Percentiles rank a stretch among this genome's conserved stretches.
Conservation (phyloP, 1,284 basidiomycete genomes). For the Tylopilus sp. region DNA sequence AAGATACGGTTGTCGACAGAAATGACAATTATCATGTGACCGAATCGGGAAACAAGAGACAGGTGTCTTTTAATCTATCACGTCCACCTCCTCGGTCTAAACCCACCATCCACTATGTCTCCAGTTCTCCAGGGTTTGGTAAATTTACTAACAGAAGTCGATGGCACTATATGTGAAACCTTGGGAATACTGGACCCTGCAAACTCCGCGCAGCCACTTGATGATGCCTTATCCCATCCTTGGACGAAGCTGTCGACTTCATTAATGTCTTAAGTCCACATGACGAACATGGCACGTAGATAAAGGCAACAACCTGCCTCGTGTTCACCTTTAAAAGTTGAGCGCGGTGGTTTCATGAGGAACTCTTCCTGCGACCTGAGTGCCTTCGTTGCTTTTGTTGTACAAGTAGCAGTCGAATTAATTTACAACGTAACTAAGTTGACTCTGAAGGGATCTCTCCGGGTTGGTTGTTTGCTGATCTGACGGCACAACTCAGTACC, state of each 20-base stretch:
- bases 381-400: constrained; percentile 1
- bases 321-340: constrained; percentile 15
- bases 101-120: constrained; percentile 12
- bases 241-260: constrained; percentile 13
- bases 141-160: constrained; percentile 8
- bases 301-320: constrained; percentile 18
- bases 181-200: constrained; percentile 13
- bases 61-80: constrained; percentile 10
- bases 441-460: neutral
- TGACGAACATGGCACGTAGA: constrained; percentile 8
- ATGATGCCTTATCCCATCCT: constrained; percentile 13
- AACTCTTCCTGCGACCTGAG: constrained; percentile 9
- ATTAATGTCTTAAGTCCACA: constrained; percentile 13
- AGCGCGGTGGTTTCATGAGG: constrained; percentile 3
- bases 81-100: constrained; percentile 28
- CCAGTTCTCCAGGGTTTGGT: constrained; percentile 7
- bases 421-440: constrained; percentile 4
- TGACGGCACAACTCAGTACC: constrained; percentile 3
- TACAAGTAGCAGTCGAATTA: neutral
- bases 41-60: constrained; percentile 11
- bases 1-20: neutral
- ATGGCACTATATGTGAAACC: constrained; percentile 8
- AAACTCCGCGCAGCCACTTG: constrained; percentile 22
- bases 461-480: constrained; percentile 1
- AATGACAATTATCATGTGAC: constrained; percentile 6